These are phyloP conservation scores for Umbelopsis sp. DNA, from an alignment of 192 early-diverging fungal species.

Conservation along the genomic window DNA sequence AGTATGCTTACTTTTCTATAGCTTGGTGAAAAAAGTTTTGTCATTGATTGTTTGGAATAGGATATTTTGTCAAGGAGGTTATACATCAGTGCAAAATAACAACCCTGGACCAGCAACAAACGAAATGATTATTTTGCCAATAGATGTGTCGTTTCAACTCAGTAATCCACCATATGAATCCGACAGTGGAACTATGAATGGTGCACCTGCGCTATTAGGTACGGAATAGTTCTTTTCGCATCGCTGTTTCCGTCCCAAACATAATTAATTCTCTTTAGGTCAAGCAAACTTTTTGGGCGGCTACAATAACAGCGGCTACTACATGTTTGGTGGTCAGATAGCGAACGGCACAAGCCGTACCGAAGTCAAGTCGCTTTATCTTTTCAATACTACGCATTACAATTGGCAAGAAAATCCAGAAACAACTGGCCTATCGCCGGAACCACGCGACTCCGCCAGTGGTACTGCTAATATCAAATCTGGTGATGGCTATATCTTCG, in stretches of 20 bases:
- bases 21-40: too few species aligned
- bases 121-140: constrained; percentile 24
- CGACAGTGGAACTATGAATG: constrained; percentile 16
- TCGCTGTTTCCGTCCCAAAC: not conserved
- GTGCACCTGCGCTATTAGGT: constrained; percentile 15
- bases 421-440: constrained; percentile 3
- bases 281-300: constrained; percentile 18
- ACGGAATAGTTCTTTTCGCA: not conserved
- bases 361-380: not conserved
- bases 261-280: not conserved
- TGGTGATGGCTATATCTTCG: constrained; percentile 19
- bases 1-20: not conserved
- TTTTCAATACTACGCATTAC: constrained; percentile 20
- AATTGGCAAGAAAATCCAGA: constrained; percentile 2
- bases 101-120: constrained; percentile 16
- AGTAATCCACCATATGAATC: constrained; percentile 9
- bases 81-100: constrained; percentile 15
- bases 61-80: constrained; percentile 22
- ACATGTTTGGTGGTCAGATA: constrained; percentile 24
- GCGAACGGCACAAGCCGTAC: not conserved
- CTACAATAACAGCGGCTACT: constrained; percentile 17
- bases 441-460: constrained; percentile 19
- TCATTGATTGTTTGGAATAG: not conserved
- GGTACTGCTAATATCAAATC: not conserved
- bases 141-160: constrained; percentile 7